Base-by-base conservation (phyloP, 148 eudicot genomes). In the Drosera capensis region DNA sequence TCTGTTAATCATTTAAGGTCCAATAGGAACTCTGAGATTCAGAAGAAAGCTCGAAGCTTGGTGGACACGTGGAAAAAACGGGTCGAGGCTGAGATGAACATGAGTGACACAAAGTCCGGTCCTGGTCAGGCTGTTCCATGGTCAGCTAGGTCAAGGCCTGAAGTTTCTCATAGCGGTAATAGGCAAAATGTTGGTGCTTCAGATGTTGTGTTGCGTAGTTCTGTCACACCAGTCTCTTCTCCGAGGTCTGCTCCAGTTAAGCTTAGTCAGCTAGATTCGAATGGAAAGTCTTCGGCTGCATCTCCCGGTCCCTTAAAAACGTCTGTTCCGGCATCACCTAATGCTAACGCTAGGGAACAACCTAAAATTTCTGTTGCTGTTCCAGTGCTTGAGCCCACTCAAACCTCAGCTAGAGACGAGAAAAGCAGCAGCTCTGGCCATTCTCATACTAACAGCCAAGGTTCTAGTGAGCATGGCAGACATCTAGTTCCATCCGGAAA, bases 61-160 rank as follows among this genome's bases (percentile, higher is more conserved):
- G 95, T 92, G 44, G 94, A 82, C 64, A 85, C 80, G 29, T 92
- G 99, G 99, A 92, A 92, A 68, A 85, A 79, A 63, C 82, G 99
- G 15, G 99, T 92, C 30, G 86, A 85, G 71, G 88, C 82, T 40
- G 99, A 92, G 62, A 78, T 92, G 85, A 80, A 59, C 40, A 61
- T 60, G 14, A 74, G 55, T 42, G 99, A 90, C 51, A 23, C 74
- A 23, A 80, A 76, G 59, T 45, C 87, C 46, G 78, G 68, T 49
- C 45, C 81, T 16, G 62, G 54, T 46, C 86, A 67, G 26, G 66
- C 55, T 56, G 76, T 54, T 68, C 25, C 72, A 26, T 84, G 93
- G 94, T 54, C 78, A 18, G 49, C 71, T 20, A 77, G 71, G 55
- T 66, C 86, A 43, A 52, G 73, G 25, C 71, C 72, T 45, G 96